Percentiles rank a stretch among this genome's conserved stretches.
Evolutionary conservation across 768 basidiomycete genomes (phyloP).

Genomic region (Tephrocybe sp.): DNA sequence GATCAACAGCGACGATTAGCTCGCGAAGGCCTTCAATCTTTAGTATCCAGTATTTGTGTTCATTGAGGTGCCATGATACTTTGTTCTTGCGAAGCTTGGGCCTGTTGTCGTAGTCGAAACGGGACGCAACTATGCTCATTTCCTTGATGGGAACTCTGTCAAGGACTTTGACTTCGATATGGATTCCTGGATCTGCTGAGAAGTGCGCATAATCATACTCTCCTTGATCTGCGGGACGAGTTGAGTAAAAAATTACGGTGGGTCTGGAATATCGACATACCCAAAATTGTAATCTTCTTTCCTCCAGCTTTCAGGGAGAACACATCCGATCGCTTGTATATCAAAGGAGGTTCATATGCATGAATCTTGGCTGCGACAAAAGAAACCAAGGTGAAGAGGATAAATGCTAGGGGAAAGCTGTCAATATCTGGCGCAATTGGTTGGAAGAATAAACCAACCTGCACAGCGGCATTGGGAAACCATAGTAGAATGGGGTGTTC

Average conservation of each 20-base stretch:
- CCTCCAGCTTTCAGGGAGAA: conserved; percentile 13
- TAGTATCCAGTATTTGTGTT: conserved; percentile 13
- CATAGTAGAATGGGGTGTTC: conserved; percentile 8
- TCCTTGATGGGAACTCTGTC: conserved; percentile 8
- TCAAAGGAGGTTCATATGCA: conserved; percentile 8
- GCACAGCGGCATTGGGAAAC: conserved; percentile 14
- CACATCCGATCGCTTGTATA: conserved; percentile 10
- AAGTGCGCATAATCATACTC: conserved; percentile 18
- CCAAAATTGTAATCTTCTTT: conserved; percentile 11
- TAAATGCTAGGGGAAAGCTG: conserved; percentile 4
- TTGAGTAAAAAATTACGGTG: background rate
- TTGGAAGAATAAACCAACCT: conserved; percentile 4
- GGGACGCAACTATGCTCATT: conserved; percentile 12
- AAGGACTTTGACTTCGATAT: conserved; percentile 13
- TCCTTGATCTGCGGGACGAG: conserved; percentile 4
- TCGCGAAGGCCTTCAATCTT: conserved; percentile 15
- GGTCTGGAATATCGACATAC: background rate
- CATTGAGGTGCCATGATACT: conserved; percentile 10
- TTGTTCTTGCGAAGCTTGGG: conserved; percentile 11
- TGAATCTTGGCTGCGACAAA: conserved; percentile 11
- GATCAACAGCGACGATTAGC: conserved; percentile 17
- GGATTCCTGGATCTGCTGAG: conserved; percentile 11
- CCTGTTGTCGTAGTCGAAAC: conserved; percentile 15
- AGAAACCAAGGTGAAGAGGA: conserved; percentile 7
- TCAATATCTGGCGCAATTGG: background rate